phyloP scores from a whole-genome alignment of 371 early-diverging fungal species.

The Entomophthora muscae region DNA sequence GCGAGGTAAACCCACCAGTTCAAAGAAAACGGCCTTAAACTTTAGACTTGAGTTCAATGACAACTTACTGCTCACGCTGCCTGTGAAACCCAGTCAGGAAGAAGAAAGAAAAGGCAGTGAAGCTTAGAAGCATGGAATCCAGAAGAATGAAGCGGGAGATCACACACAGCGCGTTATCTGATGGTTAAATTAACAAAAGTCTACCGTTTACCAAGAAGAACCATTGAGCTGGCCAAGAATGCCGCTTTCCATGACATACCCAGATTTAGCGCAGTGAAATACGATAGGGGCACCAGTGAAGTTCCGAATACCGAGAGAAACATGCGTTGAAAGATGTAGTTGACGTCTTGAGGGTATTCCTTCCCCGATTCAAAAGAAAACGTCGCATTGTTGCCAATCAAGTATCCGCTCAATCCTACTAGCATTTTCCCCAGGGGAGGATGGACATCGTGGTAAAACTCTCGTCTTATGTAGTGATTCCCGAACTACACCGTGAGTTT shows the following conservation, averaged over 20 bases:
- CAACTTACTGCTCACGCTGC: conserved; percentile 37
- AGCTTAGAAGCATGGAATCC: conserved; percentile 93
- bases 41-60: not conserved
- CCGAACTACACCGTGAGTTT: conserved; percentile 48
- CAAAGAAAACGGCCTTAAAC: conserved; percentile 46
- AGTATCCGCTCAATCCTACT: conserved; percentile 74
- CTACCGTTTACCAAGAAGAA: conserved; percentile 46
- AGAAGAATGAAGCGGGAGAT: conserved; percentile 94
- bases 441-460: conserved; percentile 99
- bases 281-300: conserved; percentile 84
- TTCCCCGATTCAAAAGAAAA: conserved; percentile 73
- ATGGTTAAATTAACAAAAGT: not conserved
- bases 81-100: conserved; percentile 59
- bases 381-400: conserved; percentile 77
- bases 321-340: conserved; percentile 85
- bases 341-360: conserved; percentile 65
- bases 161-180: conserved; percentile 69
- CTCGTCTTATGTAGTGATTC: conserved; percentile 77
- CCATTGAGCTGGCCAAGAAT: conserved; percentile 58
- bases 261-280: conserved; percentile 70
- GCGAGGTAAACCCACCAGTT: conserved; percentile 82
- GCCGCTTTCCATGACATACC: conserved; percentile 41
- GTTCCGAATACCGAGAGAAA: conserved; percentile 87
- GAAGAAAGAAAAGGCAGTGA: conserved; percentile 72
- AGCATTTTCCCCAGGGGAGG: conserved; percentile 99